These are phyloP conservation scores for Anthoceros angustus DNA, from an alignment of 225 moss, liverwort and hornwort species.

Conservation along the genomic window DNA sequence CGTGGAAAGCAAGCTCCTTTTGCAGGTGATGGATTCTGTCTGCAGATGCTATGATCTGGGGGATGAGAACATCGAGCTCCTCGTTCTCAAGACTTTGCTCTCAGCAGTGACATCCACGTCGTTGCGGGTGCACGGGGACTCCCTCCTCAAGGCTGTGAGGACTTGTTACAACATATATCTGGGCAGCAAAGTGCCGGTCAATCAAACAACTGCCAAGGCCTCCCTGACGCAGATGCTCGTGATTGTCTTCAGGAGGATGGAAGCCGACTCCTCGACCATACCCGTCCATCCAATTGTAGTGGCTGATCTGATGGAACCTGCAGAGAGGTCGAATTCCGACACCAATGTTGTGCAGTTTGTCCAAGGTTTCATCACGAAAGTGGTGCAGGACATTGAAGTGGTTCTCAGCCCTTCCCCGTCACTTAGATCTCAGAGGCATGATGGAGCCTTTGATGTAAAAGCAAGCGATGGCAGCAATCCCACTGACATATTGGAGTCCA, in stretches of 20 bases:
- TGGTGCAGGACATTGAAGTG: constrained; percentile 97
- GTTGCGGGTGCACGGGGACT: constrained; percentile 89
- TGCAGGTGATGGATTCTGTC: constrained; percentile 47
- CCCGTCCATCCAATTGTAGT: constrained; percentile 90
- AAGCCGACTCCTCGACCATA: constrained; percentile 96
- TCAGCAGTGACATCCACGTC: constrained; percentile 97
- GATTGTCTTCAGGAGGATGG: constrained; percentile 98
- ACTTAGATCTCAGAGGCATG: constrained; percentile 69
- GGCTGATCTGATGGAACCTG: constrained; percentile 99
- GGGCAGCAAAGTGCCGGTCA: constrained; percentile 89
- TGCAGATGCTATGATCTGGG: constrained; percentile 78
- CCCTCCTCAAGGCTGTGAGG: constrained; percentile 87
- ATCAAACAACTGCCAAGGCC: constrained; percentile 98
- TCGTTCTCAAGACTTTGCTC: constrained; percentile 86
- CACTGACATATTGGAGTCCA: constrained; percentile 75
- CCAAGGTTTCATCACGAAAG: constrained; percentile 96
- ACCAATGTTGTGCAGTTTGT: constrained; percentile 88
- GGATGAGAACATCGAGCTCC: constrained; percentile 82
- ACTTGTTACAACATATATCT: constrained; percentile 95
- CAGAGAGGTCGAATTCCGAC: constrained; percentile 79
- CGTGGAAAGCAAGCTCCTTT: constrained; percentile 58
- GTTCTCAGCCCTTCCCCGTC: constrained; percentile 79
- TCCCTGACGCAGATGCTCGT: constrained; percentile 99
- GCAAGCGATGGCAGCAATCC: constrained; percentile 66
- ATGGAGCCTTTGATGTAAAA: constrained; percentile 83